Evolutionary conservation across 2,329 filamentous ascomycete species (phyloP).

Genomic region (Hypoxylon sp.): DNA sequence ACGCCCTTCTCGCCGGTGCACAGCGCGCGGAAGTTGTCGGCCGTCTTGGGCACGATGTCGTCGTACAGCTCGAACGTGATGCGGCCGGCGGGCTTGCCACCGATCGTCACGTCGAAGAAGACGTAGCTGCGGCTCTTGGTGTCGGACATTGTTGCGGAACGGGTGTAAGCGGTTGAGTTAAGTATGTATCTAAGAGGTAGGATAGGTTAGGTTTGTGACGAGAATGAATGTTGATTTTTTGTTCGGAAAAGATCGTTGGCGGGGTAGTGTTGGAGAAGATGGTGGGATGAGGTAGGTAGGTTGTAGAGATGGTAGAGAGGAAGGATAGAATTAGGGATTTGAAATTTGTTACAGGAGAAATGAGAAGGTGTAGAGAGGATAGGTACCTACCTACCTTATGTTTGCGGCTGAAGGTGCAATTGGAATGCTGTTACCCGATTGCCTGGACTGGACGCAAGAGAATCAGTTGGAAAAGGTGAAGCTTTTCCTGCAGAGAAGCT

Average conservation of each 20-base stretch:
- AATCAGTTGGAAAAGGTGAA: slow-evolving; percentile 27
- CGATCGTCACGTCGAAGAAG: slow-evolving; percentile 93
- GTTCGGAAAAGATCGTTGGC: slow-evolving; percentile 8
- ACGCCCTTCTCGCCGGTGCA: slow-evolving; percentile 94
- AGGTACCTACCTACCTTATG: no score
- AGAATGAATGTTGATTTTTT: background rate
- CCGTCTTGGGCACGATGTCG: slow-evolving; percentile 88
- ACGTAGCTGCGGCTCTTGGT: slow-evolving; percentile 75
- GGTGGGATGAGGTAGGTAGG: no score
- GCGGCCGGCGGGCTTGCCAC: slow-evolving; percentile 75
- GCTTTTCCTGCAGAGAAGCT: slow-evolving; percentile 33
- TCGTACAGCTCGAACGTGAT: slow-evolving; percentile 85
- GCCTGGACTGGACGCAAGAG: slow-evolving; percentile 5
- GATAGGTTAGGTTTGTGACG: no score
- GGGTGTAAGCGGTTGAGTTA: background rate
- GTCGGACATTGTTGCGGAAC: slow-evolving; percentile 37
- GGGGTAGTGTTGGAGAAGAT: background rate
- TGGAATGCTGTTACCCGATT: slow-evolving; percentile 17
- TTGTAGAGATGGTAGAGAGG: background rate
- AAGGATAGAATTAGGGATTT: background rate
- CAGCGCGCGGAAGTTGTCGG: slow-evolving; percentile 93
- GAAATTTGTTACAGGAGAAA: background rate
- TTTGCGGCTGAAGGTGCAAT: slow-evolving; percentile 18
- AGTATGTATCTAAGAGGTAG: no score
- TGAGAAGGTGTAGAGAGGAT: background rate